phyloP scores from a whole-genome alignment of 345 rosid species.

The Acer negundo region DNA sequence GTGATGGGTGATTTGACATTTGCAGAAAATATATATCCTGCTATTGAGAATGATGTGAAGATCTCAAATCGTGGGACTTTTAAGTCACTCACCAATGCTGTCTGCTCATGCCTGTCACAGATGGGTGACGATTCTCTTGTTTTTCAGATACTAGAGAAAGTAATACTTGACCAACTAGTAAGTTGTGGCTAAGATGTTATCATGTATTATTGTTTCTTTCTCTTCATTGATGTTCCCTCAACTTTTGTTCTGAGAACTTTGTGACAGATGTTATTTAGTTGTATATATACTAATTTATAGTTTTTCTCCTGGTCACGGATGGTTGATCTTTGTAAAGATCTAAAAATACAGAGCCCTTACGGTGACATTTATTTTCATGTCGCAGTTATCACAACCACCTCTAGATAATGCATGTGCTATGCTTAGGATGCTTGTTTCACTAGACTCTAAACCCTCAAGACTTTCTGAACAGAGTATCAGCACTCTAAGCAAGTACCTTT shows the following conservation, averaged over 20 bases:
- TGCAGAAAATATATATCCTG: conserved; percentile 47
- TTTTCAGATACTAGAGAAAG: conserved; percentile 56
- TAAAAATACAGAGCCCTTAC: neutral
- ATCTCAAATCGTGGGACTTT: conserved; percentile 44
- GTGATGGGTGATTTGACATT: conserved; percentile 20
- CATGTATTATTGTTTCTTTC: neutral
- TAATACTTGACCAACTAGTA: conserved; percentile 58
- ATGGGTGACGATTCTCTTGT: conserved; percentile 72
- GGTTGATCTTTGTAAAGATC: neutral
- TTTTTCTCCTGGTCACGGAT: neutral
- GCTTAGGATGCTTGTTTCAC: conserved; percentile 57
- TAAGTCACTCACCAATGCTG: conserved; percentile 42
- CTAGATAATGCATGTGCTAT: conserved; percentile 69
- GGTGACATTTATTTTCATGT: conserved; percentile 17
- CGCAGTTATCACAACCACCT: conserved; percentile 50
- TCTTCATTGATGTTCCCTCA: neutral
- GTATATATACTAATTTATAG: neutral
- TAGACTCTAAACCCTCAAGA: conserved; percentile 73
- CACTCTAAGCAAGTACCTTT: conserved; percentile 51
- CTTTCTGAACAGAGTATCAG: conserved; percentile 61
- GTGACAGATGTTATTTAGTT: neutral
- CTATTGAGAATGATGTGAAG: conserved; percentile 25
- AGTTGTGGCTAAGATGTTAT: conserved; percentile 30
- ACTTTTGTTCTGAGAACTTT: neutral
- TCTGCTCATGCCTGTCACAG: conserved; percentile 56